phyloP scores from a whole-genome alignment of 768 basidiomycete genomes.

The Naganishia vishniacii region DNA sequence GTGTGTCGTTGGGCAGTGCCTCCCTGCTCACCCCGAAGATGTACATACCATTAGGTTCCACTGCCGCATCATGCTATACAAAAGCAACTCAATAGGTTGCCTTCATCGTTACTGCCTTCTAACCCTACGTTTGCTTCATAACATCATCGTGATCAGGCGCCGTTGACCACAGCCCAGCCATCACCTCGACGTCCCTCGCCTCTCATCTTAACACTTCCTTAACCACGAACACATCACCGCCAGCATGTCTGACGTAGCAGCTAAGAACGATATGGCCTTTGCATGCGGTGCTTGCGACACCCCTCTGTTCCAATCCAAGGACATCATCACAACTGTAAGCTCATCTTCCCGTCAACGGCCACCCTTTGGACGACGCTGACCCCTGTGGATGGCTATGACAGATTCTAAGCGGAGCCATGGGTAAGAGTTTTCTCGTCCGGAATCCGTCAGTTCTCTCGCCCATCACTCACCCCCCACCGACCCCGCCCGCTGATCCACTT shows the following conservation, averaged over 20 bases:
- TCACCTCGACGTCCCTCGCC: no score
- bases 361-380: background rate
- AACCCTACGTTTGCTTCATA: no score
- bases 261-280: background rate
- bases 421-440: slow-evolving; percentile 5
- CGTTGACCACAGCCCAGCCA: no score
- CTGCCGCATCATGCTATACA: no score
- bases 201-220: no score
- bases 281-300: slow-evolving; percentile 16
- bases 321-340: slow-evolving; percentile 17
- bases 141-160: no score
- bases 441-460: background rate
- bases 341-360: background rate
- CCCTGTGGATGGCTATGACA: background rate
- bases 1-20: no score
- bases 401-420: slow-evolving; percentile 19
- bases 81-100: no score
- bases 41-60: no score
- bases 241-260: background rate
- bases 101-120: no score
- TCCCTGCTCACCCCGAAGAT: no score
- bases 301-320: slow-evolving; percentile 14
- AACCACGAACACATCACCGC: no score
- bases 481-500: background rate
- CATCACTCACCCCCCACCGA: background rate